These are phyloP conservation scores for Sporothrix mexicana DNA, from an alignment of 2,329 filamentous ascomycete species.

Conservation along the genomic window DNA sequence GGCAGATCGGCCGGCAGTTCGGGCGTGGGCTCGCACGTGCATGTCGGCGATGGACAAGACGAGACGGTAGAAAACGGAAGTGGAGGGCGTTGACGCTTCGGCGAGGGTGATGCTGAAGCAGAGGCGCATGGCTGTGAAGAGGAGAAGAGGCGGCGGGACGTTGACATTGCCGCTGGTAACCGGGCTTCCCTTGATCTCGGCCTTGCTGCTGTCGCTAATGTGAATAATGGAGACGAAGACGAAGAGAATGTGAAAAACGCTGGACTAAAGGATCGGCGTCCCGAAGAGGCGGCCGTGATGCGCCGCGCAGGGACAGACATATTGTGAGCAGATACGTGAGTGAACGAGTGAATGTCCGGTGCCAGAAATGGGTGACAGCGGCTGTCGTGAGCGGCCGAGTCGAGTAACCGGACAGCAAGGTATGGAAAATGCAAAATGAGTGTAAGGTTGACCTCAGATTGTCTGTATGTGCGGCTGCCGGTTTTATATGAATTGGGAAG, in stretches of 20 bases:
- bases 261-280: not conserved
- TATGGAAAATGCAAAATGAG: not conserved
- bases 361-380: not conserved
- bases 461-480: conserved; percentile 5
- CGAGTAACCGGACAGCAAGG: not conserved
- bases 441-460: not conserved
- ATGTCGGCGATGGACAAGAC: conserved; percentile 76
- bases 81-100: conserved; percentile 32
- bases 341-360: not conserved
- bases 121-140: not conserved
- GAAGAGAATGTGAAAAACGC: not conserved
- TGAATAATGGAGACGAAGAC: not conserved
- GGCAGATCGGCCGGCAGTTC: conserved; percentile 68
- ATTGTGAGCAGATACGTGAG: not conserved
- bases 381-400: not conserved
- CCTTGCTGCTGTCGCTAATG: not conserved
- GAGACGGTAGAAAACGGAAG: conserved; percentile 52
- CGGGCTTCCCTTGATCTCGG: not conserved
- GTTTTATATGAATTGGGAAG: conserved; percentile 12
- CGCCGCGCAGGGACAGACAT: conserved; percentile 20
- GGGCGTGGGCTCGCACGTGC: conserved; percentile 72
- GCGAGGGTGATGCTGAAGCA: not conserved
- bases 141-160: not conserved
- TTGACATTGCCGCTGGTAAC: not conserved
- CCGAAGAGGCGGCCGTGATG: conserved; percentile 1